Evolutionary conservation across 768 basidiomycete species (phyloP).

Genomic region (Hydnomerulius pinastri): DNA sequence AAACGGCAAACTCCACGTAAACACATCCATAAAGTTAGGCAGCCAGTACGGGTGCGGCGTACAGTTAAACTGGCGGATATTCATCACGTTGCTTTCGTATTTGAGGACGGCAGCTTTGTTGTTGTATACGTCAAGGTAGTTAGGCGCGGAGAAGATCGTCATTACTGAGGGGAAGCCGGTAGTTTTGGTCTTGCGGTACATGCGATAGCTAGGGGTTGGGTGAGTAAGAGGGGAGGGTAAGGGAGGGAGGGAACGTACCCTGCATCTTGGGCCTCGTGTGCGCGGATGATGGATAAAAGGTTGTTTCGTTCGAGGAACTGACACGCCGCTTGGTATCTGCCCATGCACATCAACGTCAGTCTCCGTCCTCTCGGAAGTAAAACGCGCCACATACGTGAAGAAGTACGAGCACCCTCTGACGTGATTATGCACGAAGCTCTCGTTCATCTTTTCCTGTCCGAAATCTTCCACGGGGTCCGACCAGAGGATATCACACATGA

Average conservation of each 20-base stretch:
- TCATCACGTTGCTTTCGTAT: conserved; percentile 99
- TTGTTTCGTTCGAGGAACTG: conserved; percentile 98
- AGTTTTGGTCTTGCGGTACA: conserved; percentile 98
- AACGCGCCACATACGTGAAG: conserved; percentile 76
- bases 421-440: conserved; percentile 93
- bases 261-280: conserved; percentile 98
- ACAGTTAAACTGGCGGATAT: conserved; percentile 97
- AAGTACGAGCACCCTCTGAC: conserved; percentile 98
- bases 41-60: conserved; percentile 97
- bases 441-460: conserved; percentile 88
- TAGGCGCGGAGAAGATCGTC: conserved; percentile 99
- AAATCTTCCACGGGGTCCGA: conserved; percentile 98
- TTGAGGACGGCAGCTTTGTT: conserved; percentile 99
- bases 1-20: conserved; percentile 98
- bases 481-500: conserved; percentile 99
- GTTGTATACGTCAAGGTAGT: conserved; percentile 98
- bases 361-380: not conserved
- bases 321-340: conserved; percentile 93
- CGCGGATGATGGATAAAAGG: conserved; percentile 93
- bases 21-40: conserved; percentile 99
- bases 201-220: conserved; percentile 70
- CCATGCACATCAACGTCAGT: not conserved
- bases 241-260: conserved; percentile 55
- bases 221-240: not conserved
- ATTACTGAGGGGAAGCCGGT: conserved; percentile 99